Percentiles rank a stretch among this genome's conserved stretches.
phyloP scores from a whole-genome alignment of 2,329 filamentous ascomycete species.

The Aspergillus sp. region DNA sequence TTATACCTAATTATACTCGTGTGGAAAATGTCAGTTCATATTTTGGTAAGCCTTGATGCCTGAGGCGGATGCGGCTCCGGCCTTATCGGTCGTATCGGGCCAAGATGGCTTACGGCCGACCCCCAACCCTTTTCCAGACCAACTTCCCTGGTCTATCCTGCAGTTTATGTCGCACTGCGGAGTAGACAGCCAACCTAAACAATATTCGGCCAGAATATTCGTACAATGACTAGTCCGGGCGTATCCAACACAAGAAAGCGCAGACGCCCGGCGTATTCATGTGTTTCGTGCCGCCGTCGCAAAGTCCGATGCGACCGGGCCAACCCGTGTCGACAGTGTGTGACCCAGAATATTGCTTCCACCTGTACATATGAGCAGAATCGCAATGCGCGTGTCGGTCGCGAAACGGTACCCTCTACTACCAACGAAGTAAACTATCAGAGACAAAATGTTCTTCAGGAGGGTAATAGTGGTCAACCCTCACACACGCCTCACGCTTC shows the following conservation, averaged over 20 bases:
- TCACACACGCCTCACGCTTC: not conserved
- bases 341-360: not conserved
- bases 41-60: too few species aligned
- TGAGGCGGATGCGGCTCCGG: too few species aligned
- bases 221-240: not conserved
- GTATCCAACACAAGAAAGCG: not conserved
- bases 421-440: not conserved
- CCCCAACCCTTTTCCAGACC: too few species aligned
- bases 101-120: too few species aligned
- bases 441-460: not conserved
- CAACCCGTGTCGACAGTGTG: not conserved
- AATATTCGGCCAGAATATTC: rapidly evolving
- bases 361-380: not conserved
- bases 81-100: too few species aligned
- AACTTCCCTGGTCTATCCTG: too few species aligned
- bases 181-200: too few species aligned
- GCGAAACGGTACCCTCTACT: not conserved
- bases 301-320: not conserved
- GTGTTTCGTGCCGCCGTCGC: not conserved
- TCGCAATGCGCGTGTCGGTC: not conserved
- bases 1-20: too few species aligned
- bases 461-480: not conserved
- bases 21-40: too few species aligned
- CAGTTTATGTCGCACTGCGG: too few species aligned
- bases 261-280: not conserved